Evolutionary conservation across 257 asterid species (phyloP).

Genomic region (Gentiana macrophylla): DNA sequence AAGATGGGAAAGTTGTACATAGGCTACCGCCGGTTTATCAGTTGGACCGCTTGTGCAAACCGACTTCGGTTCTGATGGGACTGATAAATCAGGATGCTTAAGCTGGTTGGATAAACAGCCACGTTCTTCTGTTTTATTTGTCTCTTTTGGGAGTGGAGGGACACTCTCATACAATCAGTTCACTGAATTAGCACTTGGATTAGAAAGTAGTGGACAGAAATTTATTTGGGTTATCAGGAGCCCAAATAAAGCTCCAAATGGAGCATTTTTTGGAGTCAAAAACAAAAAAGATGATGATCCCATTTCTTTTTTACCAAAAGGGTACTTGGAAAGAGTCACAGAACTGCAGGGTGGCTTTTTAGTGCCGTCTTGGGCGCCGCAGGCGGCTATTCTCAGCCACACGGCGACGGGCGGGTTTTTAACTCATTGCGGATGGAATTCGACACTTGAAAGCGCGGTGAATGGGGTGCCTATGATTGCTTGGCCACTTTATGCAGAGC

Average conservation of each 20-base stretch:
- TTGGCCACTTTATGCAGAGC: conserved; percentile 26
- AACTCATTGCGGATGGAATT: conserved; percentile 28
- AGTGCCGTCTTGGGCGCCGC: conserved; percentile 23
- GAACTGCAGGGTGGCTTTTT: conserved; percentile 9
- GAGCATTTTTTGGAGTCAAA: no score
- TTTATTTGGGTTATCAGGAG: conserved; percentile 49
- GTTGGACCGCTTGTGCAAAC: conserved; percentile 15
- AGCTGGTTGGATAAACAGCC: conserved; percentile 23
- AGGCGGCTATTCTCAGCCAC: conserved; percentile 17
- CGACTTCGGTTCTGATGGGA: background rate
- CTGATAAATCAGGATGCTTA: conserved; percentile 5
- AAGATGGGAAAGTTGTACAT: no score
- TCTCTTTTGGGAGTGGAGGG: conserved; percentile 28
- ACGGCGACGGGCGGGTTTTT: conserved; percentile 13
- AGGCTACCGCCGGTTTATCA: conserved; percentile 8
- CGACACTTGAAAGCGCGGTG: conserved; percentile 7
- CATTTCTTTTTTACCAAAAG: conserved; percentile 14
- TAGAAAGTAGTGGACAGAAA: conserved; percentile 47
- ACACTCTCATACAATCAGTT: conserved; percentile 15
- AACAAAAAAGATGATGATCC: conserved; percentile 8
- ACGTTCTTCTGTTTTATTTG: conserved; percentile 10
- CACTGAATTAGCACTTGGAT: conserved; percentile 39
- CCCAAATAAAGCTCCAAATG: conserved; percentile 8
- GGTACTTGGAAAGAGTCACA: conserved; percentile 13
- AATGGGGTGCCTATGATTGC: conserved; percentile 17